Evolutionary conservation across 768 basidiomycete species (phyloP).

Genomic region (Dictyophora rubrovolvata): DNA sequence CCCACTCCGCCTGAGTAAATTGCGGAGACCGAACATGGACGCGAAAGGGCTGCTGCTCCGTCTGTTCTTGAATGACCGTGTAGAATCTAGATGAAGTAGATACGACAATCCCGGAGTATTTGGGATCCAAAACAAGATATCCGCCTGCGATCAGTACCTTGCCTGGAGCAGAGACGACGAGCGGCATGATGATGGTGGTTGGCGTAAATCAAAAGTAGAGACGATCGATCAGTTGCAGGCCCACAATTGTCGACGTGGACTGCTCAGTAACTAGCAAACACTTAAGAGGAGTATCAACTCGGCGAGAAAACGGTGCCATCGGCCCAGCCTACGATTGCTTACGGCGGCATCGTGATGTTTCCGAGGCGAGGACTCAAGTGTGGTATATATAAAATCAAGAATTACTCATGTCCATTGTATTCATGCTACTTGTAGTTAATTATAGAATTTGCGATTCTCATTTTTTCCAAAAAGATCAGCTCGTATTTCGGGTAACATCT

Average conservation of each 20-base stretch:
- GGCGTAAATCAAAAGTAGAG: background rate
- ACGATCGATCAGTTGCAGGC: background rate
- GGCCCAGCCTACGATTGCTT: too few species aligned
- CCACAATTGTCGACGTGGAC: background rate
- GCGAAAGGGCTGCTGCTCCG: conserved; percentile 11
- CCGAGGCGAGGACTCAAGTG: too few species aligned
- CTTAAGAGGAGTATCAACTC: too few species aligned
- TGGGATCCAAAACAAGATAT: conserved; percentile 88
- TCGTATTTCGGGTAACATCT: conserved; percentile 97
- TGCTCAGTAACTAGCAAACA: too few species aligned
- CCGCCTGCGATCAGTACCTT: conserved; percentile 95
- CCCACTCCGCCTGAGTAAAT: conserved; percentile 75
- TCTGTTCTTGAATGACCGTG: conserved; percentile 47
- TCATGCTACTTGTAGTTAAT: background rate
- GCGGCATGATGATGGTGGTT: conserved; percentile 5
- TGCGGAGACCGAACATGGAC: conserved; percentile 85
- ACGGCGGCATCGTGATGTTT: too few species aligned
- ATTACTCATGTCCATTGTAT: too few species aligned
- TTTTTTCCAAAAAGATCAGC: conserved; percentile 83
- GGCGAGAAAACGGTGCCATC: too few species aligned
- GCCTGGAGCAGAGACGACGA: conserved; percentile 83
- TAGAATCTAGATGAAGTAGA: conserved; percentile 94
- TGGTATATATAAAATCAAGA: too few species aligned
- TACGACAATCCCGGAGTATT: conserved; percentile 78
- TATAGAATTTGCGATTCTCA: conserved; percentile 86